Evolutionary conservation across 2,329 filamentous ascomycete species (phyloP), one percentile per base, ranked within the genome.

Genomic region (Phoma sp.): DNA sequence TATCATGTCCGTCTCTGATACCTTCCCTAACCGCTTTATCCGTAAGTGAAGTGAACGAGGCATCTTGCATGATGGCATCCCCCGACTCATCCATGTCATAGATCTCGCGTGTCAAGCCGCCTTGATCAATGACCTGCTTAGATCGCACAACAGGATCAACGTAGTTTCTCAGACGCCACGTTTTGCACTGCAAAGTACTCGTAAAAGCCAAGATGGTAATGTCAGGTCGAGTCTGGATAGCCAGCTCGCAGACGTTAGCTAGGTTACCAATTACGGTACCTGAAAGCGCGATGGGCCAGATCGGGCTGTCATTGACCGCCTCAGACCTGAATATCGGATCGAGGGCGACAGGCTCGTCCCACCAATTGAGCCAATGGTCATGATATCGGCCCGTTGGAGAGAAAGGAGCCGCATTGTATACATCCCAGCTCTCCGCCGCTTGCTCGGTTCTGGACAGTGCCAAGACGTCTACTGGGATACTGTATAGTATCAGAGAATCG

Each of bases 401-500:
- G 22, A 62, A 61, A 4, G 59, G 60, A 14, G 58, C 40, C 2
- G 52, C 22, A 9, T 29, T 58, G 39, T 68, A 60, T 10, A 61
- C 29, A 25, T 68, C 61, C 52, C 50, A 57, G 38, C 40, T 61
- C 25, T 69, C 63, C 14, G 61, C 50, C n/a, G 57, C 59, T 22
- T 69, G 59, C 38, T 71, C 66, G n/a, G 55, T 45, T 18, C 55
- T 59, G 41, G 77, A 78, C 22, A 73, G 42, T 0, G 52, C 44
- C 35, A 67, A 58, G 13, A 74, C 69, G 67, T 88, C 85, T 0
- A 79, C 70, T 0, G 87, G 86, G 1, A 89, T 75, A 0, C 80
- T 86, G 67, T 86, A 89, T 2, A 89, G 74, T 47, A 86, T 79
- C 24, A 89, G 61, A 27, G 70, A 64, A 32, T 79, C 76, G 14